These are phyloP conservation scores for Cryphonectria carpinicola DNA, from an alignment of 2,329 filamentous ascomycete genomes.

Conservation along the genomic window DNA sequence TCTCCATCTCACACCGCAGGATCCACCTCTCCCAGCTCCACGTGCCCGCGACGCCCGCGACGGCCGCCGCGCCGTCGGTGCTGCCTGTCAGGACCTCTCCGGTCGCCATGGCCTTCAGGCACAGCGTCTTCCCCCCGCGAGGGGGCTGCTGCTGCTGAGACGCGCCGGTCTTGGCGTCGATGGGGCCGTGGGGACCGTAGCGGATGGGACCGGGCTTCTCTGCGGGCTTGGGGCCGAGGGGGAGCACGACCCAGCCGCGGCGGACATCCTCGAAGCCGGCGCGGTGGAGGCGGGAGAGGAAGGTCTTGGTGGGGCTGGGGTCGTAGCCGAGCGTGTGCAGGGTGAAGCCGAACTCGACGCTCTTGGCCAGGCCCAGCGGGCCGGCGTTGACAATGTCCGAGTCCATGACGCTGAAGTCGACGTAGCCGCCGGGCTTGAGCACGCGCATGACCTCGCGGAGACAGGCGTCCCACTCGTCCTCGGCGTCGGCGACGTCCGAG, in stretches of 20 bases:
- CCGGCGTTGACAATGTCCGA: constrained; percentile 88
- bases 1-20: constrained; percentile 84
- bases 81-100: constrained; percentile 72
- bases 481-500: constrained; percentile 60
- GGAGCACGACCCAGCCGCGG: constrained; percentile 86
- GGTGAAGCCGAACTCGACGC: constrained; percentile 89
- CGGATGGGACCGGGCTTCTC: constrained; percentile 44
- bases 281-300: constrained; percentile 72
- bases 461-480: constrained; percentile 87
- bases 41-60: constrained; percentile 81
- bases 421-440: constrained; percentile 87
- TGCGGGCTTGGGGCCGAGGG: constrained; percentile 63
- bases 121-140: constrained; percentile 45
- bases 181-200: constrained; percentile 44
- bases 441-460: constrained; percentile 86
- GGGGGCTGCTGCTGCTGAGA: constrained; percentile 35
- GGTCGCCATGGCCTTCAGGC: constrained; percentile 64
- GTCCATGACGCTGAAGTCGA: constrained; percentile 90
- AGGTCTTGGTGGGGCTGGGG: constrained; percentile 78
- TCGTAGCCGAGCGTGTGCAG: constrained; percentile 92
- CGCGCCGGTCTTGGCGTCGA: constrained; percentile 33
- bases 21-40: constrained; percentile 98
- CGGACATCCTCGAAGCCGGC: constrained; percentile 81
- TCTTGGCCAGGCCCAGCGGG: constrained; percentile 76
- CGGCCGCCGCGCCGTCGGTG: constrained; percentile 71